Evolutionary conservation across 192 early-diverging fungal genomes (phyloP), one percentile per base, ranked within the genome.

Genomic region (Linnemannia zychae): DNA sequence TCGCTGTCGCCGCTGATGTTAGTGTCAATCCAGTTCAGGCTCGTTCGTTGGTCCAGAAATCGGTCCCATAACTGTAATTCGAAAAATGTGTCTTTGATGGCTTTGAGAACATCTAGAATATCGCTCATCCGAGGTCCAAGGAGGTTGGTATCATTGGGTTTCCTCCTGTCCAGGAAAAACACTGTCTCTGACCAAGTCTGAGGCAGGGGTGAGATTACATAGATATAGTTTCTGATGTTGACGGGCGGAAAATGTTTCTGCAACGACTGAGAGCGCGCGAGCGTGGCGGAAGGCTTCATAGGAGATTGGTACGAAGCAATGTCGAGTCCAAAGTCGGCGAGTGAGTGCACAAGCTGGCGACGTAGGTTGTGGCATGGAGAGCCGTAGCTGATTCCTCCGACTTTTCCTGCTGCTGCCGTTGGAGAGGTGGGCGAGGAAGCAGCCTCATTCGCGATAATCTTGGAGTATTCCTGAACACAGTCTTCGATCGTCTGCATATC

Each of bases 171-270:
- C 63, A 79, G 60, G 38, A 85, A 85, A 7, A 38, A 60, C 1
- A 68, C 65, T 0, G 66, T 85, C 28, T 85, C 83, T 7, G 36
- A 36, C 83, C 83, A 85, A 3, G 77, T 46, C n/a, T 46, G 50
- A 1, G 83, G 83, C 20, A 85, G 40, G 6, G 83, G 78, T 11
- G 83, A 79, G 2, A 85, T 28, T 1, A 85, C 53, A 63, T 85
- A 85, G 53, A 85, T 79, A 60, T 85, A 85, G 50, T 72, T 85
- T 18, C 70, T 71, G 46, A 85, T 85, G 17, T 28, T 37, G 34
- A 85, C 74, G 0, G 83, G 83, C 7, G 76, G 77, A 49, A 85
- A 85, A 49, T 85, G 83, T 31, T 79, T 85, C 16, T 85, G 83
- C 4, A 85, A 31, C 52, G 77, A 79, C 44, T 84, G 75, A 37